phyloP scores from a whole-genome alignment of 2,329 filamentous ascomycete species.

The Aspergillus carbonarius region DNA sequence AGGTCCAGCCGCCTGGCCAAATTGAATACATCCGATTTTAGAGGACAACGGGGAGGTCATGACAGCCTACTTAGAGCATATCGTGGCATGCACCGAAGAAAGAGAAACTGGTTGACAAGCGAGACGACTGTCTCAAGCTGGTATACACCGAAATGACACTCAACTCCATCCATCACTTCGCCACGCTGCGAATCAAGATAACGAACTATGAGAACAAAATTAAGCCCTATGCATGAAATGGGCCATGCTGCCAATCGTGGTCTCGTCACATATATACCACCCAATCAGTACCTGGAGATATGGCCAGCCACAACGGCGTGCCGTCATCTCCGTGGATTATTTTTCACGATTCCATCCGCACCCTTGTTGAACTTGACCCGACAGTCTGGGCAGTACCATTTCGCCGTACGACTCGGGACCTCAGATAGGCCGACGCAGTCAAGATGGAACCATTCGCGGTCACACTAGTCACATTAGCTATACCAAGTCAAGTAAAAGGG shows the following conservation, averaged over 20 bases:
- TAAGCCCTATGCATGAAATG: neutral
- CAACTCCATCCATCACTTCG: constrained; percentile 8
- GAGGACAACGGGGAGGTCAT: too few relatives aligned
- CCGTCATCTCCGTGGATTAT: constrained; percentile 33
- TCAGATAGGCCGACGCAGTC: constrained; percentile 59
- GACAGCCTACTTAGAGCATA: too few relatives aligned
- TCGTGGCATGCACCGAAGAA: neutral
- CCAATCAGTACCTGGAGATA: neutral
- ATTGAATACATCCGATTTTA: too few relatives aligned
- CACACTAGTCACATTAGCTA: constrained; percentile 49
- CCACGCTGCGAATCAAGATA: constrained; percentile 13
- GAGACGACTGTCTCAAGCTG: neutral
- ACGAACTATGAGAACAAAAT: constrained; percentile 4
- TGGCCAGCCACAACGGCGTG: neutral
- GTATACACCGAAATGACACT: neutral
- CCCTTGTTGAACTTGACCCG: constrained; percentile 50
- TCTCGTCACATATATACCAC: neutral
- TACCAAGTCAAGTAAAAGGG: neutral
- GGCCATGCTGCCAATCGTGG: constrained; percentile 1
- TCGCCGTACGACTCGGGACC: constrained; percentile 59
- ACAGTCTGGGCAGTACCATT: constrained; percentile 67
- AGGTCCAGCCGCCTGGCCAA: too few relatives aligned
- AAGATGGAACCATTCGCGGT: constrained; percentile 67
- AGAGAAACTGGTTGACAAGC: neutral
- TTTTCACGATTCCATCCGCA: constrained; percentile 41